Evolutionary conservation across 805 yeast genomes (phyloP), one percentile per base, ranked within the genome.

Genomic region (Wickerhamomyces sydowiorum): DNA sequence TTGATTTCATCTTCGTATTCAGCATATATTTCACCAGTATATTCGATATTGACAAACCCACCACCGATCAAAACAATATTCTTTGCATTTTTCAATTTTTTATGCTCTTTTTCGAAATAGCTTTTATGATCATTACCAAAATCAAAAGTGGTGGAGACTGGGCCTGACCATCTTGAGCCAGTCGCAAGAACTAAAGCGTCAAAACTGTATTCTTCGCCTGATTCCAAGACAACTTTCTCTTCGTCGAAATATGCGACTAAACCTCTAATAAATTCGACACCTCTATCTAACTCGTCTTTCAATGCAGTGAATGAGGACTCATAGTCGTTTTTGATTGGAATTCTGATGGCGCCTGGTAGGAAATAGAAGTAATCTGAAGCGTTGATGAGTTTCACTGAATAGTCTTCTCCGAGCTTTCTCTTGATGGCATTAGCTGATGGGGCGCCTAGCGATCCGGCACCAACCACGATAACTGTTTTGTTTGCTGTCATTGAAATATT

Each of bases 61-160:
- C 57, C 62, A 24, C 63, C 63, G 13, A 56, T 43, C 27, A 59
- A 31, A 5, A 45, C 51, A 19, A 59, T 49, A 29, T 52, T 39
- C 21, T 53, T 45, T 7, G 59, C 56, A 2, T 39, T 30, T 12
- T 40, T 37, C 8, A 55, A 37, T 33, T 42, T 36, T 14, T 44
- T 42, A 15, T 15, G 30, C 17, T 42, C 38, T 3, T 28, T 22
- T 22, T 43, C 39, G 17, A 39, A 39, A 32, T 54, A 41, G 3
- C 24, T 17, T 13, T 41, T 24, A 12, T 45, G 37, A 14, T 34
- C 41, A 22, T 44, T 39, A 14, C 41, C 44, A 36, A 39, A 42
- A 3, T 12, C 17, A 17, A 14, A 30, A 14, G 49, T 25, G 4
- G 49, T 28, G 30, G 44, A 32, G 4, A 56, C 39, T 21, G 60